These are phyloP conservation scores for Phellopilus nigrolimitatus DNA, from an alignment of 1,284 basidiomycete genomes.

Conservation along the genomic window DNA sequence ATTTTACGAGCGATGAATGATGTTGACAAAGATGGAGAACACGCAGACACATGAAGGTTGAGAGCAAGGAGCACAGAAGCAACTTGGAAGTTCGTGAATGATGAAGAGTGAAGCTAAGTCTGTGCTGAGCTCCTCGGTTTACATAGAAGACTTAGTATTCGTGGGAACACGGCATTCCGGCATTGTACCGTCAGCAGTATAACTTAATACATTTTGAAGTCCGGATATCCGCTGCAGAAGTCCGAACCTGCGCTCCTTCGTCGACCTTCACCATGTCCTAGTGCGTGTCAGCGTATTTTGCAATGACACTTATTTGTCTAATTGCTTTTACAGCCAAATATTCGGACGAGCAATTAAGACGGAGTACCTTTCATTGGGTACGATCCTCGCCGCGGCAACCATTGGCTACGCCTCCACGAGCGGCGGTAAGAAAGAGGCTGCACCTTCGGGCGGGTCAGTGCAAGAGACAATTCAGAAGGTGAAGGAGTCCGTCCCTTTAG, in stretches of 20 bases:
- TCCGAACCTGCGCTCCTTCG: neutral
- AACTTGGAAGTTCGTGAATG: too few species aligned
- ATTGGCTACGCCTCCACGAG: slow-evolving; percentile 46
- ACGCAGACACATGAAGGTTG: too few species aligned
- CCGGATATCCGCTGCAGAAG: neutral
- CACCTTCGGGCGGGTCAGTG: slow-evolving; percentile 30
- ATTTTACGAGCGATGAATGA: too few species aligned
- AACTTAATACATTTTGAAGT: neutral
- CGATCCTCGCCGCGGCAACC: slow-evolving; percentile 50
- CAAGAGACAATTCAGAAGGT: slow-evolving; percentile 47
- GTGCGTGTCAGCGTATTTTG: neutral
- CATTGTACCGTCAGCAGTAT: too few species aligned
- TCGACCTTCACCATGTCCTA: slow-evolving; percentile 7
- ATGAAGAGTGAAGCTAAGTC: too few species aligned
- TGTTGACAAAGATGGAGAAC: too few species aligned
- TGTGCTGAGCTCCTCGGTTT: too few species aligned
- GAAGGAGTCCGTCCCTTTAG: slow-evolving; percentile 56
- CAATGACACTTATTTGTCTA: neutral
- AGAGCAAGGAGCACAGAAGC: too few species aligned
- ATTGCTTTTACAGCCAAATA: slow-evolving; percentile 46
- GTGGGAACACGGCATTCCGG: too few species aligned
- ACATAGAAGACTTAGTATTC: too few species aligned
- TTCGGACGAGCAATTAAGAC: slow-evolving; percentile 71
- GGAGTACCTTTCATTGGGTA: slow-evolving; percentile 69
- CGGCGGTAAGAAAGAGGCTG: slow-evolving; percentile 45